Evolutionary conservation across 177 flowering plant genomes (phyloP).

Genomic region (Vitis hybrid): DNA sequence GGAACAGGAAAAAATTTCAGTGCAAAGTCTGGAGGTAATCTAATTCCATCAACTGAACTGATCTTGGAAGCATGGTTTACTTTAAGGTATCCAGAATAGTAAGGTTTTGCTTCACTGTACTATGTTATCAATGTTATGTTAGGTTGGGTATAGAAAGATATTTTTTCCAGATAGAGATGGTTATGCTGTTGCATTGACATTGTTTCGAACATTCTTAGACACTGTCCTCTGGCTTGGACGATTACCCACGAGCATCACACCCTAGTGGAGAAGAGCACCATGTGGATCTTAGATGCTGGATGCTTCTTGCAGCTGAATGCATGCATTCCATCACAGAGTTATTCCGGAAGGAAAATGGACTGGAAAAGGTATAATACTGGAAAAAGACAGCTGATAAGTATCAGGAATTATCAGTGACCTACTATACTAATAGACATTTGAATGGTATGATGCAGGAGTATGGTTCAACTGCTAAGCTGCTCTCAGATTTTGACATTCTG

Average conservation of each 20-base stretch:
- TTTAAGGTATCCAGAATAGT: too few species aligned
- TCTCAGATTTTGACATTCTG: constrained; percentile 72
- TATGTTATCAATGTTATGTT: background rate
- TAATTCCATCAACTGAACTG: too few species aligned
- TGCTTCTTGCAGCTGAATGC: constrained; percentile 90
- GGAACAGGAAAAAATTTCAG: too few species aligned
- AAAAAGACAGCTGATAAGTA: background rate
- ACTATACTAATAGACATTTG: constrained; percentile 3
- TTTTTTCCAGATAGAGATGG: background rate
- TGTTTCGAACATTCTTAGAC: constrained; percentile 47
- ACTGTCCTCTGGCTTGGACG: constrained; percentile 91
- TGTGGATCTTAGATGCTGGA: constrained; percentile 97
- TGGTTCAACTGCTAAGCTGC: constrained; percentile 49
- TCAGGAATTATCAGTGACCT: constrained; percentile 1
- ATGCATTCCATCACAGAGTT: constrained; percentile 68
- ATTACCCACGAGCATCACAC: constrained; percentile 97
- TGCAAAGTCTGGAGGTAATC: too few species aligned
- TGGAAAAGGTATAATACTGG: constrained; percentile 48
- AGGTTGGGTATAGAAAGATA: background rate
- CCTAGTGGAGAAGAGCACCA: constrained; percentile 91
- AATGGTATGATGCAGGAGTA: constrained; percentile 59
- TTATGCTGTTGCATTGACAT: constrained; percentile 5
- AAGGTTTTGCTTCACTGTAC: background rate
- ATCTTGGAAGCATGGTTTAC: constrained; percentile 1
- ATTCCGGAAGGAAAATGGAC: constrained; percentile 32